phyloP scores from a whole-genome alignment of 208 protist genomes.

The Crithidia brevicula region DNA sequence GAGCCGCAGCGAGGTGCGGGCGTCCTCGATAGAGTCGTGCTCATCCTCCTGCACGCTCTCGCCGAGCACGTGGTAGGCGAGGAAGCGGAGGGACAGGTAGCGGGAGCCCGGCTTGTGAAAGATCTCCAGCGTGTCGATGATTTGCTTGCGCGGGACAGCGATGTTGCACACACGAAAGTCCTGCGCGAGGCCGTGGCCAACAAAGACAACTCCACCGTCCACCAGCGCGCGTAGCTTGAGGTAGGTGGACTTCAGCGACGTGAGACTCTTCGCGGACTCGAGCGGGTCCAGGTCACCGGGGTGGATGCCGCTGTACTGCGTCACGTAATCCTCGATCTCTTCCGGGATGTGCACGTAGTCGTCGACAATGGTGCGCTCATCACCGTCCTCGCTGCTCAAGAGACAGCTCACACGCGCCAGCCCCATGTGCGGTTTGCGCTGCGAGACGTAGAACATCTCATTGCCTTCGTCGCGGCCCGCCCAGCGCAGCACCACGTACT shows the following conservation, averaged over 20 bases:
- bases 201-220: slow-evolving; percentile 93
- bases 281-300: slow-evolving; percentile 95
- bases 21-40: slow-evolving; percentile 97
- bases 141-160: slow-evolving; percentile 93
- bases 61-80: slow-evolving; percentile 94
- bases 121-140: slow-evolving; percentile 97
- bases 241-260: slow-evolving; percentile 94
- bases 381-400: slow-evolving; percentile 73
- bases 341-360: slow-evolving; percentile 92
- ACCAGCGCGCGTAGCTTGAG: slow-evolving; percentile 94
- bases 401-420: slow-evolving; percentile 90
- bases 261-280: slow-evolving; percentile 91
- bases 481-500: slow-evolving; percentile 91
- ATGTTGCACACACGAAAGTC: slow-evolving; percentile 98
- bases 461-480: slow-evolving; percentile 47
- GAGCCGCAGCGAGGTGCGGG: slow-evolving; percentile 91
- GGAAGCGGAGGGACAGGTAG: slow-evolving; percentile 95
- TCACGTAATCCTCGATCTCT: slow-evolving; percentile 91
- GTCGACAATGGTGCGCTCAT: slow-evolving; percentile 89
- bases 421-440: slow-evolving; percentile 82
- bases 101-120: slow-evolving; percentile 90
- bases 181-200: slow-evolving; percentile 96
- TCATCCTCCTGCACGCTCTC: slow-evolving; percentile 95
- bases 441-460: slow-evolving; percentile 43
- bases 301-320: slow-evolving; percentile 94